These are phyloP conservation scores for Hypoxylon intermedium DNA, from an alignment of 495 filamentous ascomycete species.

Conservation along the genomic window DNA sequence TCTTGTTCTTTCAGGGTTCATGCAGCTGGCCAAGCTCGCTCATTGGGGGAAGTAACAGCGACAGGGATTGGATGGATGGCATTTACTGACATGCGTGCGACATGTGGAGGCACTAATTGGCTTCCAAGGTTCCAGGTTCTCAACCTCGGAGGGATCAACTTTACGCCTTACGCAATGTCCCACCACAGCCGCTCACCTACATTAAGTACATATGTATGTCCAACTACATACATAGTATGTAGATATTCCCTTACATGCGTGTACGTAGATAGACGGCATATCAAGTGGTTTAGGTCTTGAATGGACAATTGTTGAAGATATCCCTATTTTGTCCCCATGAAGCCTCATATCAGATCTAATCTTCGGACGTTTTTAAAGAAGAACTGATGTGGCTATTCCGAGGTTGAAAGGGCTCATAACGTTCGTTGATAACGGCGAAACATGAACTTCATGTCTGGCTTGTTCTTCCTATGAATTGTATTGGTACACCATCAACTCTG, in stretches of 20 bases:
- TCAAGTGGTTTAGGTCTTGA: no score
- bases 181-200: neutral
- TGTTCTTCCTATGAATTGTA: conserved; percentile 20
- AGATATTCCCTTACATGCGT: no score
- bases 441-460: neutral
- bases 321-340: no score
- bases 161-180: neutral
- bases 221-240: no score
- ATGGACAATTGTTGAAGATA: no score
- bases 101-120: conserved; percentile 33
- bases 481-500: conserved; percentile 28
- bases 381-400: no score
- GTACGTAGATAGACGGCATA: no score
- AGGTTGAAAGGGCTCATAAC: neutral
- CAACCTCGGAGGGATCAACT: conserved; percentile 13
- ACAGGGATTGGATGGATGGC: conserved; percentile 20
- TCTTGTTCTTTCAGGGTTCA: conserved; percentile 30
- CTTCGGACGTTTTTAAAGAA: no score
- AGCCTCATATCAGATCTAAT: no score
- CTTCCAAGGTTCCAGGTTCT: neutral
- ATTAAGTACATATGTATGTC: no score
- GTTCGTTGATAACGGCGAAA: neutral
- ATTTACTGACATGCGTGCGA: conserved; percentile 15
- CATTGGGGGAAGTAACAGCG: conserved; percentile 7
- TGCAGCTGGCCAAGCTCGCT: conserved; percentile 25